A percentile compares a stretch with the other conserved stretches of the same genome.
phyloP scores from a whole-genome alignment of 2,329 filamentous ascomycete species.

The Neurospora crassa region DNA sequence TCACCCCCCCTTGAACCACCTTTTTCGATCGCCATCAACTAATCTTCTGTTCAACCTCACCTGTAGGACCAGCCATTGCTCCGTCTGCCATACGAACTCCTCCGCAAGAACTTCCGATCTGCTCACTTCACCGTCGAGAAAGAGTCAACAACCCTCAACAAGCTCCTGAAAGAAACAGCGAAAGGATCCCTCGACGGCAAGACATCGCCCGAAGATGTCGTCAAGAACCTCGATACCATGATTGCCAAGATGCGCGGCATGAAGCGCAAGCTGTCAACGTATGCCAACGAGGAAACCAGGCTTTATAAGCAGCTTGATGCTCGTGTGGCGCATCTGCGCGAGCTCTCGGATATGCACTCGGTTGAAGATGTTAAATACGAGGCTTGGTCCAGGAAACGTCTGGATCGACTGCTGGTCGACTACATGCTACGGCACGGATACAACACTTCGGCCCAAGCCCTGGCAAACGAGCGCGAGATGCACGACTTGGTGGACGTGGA shows the following conservation, averaged over 20 bases:
- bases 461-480: slow-evolving; percentile 69
- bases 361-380: slow-evolving; percentile 92
- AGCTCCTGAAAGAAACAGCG: slow-evolving; percentile 51
- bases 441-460: slow-evolving; percentile 60
- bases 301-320: slow-evolving; percentile 68
- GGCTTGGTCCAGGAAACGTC: slow-evolving; percentile 69
- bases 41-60: slow-evolving; percentile 1
- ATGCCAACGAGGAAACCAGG: slow-evolving; percentile 69
- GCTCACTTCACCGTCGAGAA: slow-evolving; percentile 70
- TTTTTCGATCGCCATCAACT: not conserved
- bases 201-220: slow-evolving; percentile 58
- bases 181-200: slow-evolving; percentile 56
- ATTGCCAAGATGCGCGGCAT: slow-evolving; percentile 74
- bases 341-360: slow-evolving; percentile 69
- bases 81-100: slow-evolving; percentile 83
- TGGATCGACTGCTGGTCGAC: slow-evolving; percentile 84
- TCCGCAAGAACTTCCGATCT: slow-evolving; percentile 87
- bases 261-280: slow-evolving; percentile 73
- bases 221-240: slow-evolving; percentile 76
- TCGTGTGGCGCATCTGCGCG: slow-evolving; percentile 69
- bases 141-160: slow-evolving; percentile 53
- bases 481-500: slow-evolving; percentile 78
- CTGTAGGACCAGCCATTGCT: slow-evolving; percentile 84
- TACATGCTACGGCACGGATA: slow-evolving; percentile 83
- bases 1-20: not conserved